Percentiles rank a stretch among this genome's conserved stretches.
Evolutionary conservation across 2,329 filamentous ascomycete species (phyloP).

Genomic region (Amesomyces nigricolor): DNA sequence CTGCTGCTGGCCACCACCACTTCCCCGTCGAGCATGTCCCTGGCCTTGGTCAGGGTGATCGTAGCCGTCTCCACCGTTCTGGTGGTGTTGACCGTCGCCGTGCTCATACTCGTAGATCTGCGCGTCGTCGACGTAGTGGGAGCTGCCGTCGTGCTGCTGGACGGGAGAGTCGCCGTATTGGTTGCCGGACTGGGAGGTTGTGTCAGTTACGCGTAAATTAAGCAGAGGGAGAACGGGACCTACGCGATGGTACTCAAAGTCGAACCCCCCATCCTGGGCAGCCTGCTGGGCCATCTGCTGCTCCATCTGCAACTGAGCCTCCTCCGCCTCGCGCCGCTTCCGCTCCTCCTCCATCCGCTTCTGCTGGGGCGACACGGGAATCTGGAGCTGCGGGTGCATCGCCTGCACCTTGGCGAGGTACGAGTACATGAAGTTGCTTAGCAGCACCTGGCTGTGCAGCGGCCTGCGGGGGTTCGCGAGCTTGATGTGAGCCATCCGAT

Average conservation of each 20-base stretch:
- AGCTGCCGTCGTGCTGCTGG: constrained; percentile 23
- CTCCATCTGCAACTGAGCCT: constrained; percentile 40
- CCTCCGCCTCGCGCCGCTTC: constrained; percentile 39
- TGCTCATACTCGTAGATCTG: constrained; percentile 35
- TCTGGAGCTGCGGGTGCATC: constrained; percentile 94
- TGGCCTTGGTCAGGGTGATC: background rate
- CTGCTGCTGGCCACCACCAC: constrained; percentile 7
- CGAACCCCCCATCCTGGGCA: constrained; percentile 29
- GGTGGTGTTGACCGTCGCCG: constrained; percentile 20
- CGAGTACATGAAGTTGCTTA: constrained; percentile 99
- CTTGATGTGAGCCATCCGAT: constrained; percentile 98
- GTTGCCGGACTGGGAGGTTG: constrained; percentile 24
- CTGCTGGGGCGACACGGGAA: constrained; percentile 68
- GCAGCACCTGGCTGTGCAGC: constrained; percentile 85
- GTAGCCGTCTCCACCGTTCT: constrained; percentile 3
- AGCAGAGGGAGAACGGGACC: constrained; percentile 15
- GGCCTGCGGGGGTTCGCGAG: constrained; percentile 93
- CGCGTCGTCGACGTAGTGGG: constrained; percentile 32
- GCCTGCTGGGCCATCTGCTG: constrained; percentile 31
- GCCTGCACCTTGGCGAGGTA: constrained; percentile 98
- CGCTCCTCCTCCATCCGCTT: constrained; percentile 40
- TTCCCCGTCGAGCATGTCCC: constrained; percentile 10
- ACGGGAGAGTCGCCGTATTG: constrained; percentile 29
- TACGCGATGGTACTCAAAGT: constrained; percentile 36
- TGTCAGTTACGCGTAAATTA: background rate